Percentiles rank a stretch among this genome's conserved stretches.
These are phyloP conservation scores for Gossypium rotundifolium DNA, from an alignment of 345 rosid species.

Conservation along the genomic window DNA sequence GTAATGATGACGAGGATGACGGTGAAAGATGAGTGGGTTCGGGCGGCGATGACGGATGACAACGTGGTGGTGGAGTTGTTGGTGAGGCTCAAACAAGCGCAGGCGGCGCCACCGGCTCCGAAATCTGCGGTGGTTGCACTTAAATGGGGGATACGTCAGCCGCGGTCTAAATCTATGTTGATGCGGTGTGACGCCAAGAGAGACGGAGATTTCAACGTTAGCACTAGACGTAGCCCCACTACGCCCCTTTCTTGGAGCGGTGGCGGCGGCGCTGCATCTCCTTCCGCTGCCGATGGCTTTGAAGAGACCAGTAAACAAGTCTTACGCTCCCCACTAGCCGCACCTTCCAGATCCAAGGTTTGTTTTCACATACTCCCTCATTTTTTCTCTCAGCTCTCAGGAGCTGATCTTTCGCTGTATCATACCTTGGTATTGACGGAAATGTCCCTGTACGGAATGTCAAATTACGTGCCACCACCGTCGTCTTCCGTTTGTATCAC, in stretches of 20 bases:
- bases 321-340: constrained; percentile 31
- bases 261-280: constrained; percentile 47
- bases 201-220: constrained; percentile 34
- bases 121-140: constrained; percentile 28
- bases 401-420: constrained; percentile 19
- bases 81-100: constrained; percentile 41
- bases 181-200: constrained; percentile 38
- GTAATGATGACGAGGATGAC: constrained; percentile 20
- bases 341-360: constrained; percentile 74
- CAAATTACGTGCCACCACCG: constrained; percentile 1
- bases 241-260: constrained; percentile 80
- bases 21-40: constrained; percentile 60
- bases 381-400: background rate
- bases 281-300: constrained; percentile 52
- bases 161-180: constrained; percentile 40
- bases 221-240: constrained; percentile 52
- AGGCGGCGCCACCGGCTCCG: constrained; percentile 18
- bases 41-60: constrained; percentile 63
- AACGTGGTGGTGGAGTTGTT: constrained; percentile 62
- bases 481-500: constrained; percentile 5
- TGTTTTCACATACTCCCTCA: constrained; percentile 5
- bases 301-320: constrained; percentile 54
- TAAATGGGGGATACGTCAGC: constrained; percentile 59
- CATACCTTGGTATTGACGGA: constrained; percentile 3
- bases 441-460: constrained; percentile 4